Conservation (phyloP, 805 yeast genomes). For the Kodamaea kakaduensis region DNA sequence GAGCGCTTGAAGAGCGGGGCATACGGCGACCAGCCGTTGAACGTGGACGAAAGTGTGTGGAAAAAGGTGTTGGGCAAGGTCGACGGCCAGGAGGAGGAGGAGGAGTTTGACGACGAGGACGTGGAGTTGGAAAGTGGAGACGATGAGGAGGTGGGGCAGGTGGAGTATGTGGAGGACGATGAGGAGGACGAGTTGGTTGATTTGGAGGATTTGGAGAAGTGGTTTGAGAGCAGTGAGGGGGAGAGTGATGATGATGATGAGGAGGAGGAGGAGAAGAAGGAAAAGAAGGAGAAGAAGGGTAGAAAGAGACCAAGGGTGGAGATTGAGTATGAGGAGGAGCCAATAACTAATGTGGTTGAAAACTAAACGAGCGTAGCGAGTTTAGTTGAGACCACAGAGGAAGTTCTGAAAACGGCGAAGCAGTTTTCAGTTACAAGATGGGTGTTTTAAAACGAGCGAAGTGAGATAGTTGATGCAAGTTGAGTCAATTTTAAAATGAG, state of each 20-base stretch:
- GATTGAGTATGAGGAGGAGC: constrained; percentile 69
- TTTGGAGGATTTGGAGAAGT: constrained; percentile 86
- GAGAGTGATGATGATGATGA: constrained; percentile 28
- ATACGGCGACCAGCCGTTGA: constrained; percentile 95
- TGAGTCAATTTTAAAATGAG: no score
- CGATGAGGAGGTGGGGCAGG: constrained; percentile 59
- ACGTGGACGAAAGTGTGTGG: constrained; percentile 96
- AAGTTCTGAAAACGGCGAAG: no score
- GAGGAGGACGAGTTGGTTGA: constrained; percentile 83
- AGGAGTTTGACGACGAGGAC: constrained; percentile 50
- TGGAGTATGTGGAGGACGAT: constrained; percentile 88
- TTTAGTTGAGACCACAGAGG: no score
- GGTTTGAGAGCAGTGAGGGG: constrained; percentile 55
- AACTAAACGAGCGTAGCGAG: no score
- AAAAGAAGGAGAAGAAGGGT: constrained; percentile 37
- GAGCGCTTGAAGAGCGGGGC: constrained; percentile 97
- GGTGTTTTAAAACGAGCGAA: no score
- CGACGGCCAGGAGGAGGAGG: constrained; percentile 57
- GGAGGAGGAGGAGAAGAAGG: constrained; percentile 25
- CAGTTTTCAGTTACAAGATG: no score
- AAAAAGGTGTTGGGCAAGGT: constrained; percentile 79
- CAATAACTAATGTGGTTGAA: constrained; percentile 36
- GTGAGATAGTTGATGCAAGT: no score
- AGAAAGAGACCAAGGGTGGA: constrained; percentile 71
- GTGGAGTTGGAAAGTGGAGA: constrained; percentile 49